These are phyloP conservation scores for Mycena pura DNA, from an alignment of 768 basidiomycete species.

Conservation along the genomic window DNA sequence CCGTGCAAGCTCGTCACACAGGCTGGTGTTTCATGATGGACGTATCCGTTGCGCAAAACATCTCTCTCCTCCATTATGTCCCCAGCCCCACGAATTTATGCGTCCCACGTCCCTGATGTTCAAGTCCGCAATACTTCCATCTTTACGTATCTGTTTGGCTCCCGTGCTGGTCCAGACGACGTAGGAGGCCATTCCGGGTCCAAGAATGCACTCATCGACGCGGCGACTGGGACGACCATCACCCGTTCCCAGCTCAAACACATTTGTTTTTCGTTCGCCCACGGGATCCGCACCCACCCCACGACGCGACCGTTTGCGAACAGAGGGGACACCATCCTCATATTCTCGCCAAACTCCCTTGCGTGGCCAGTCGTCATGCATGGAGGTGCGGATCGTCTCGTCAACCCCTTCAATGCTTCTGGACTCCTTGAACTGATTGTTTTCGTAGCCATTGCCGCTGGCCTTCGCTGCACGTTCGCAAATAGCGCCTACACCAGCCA, in stretches of 20 bases:
- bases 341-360: constrained; percentile 75
- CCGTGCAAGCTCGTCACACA: no score
- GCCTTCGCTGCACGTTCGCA: constrained; percentile 73
- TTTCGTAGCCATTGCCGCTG: constrained; percentile 60
- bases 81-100: constrained; percentile 56
- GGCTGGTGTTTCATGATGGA: no score
- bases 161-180: constrained; percentile 27
- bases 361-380: constrained; percentile 54
- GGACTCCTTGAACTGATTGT: no score
- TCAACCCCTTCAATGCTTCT: constrained; percentile 1
- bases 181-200: constrained; percentile 52
- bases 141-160: constrained; percentile 55
- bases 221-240: constrained; percentile 58
- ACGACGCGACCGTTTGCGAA: constrained; percentile 35
- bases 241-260: constrained; percentile 61
- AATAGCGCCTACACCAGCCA: constrained; percentile 71
- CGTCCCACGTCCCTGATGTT: constrained; percentile 47
- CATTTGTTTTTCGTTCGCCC: constrained; percentile 62
- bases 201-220: constrained; percentile 69
- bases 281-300: constrained; percentile 60
- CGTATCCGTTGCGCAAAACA: no score
- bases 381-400: constrained; percentile 42
- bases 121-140: constrained; percentile 50
- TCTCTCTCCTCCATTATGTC: constrained; percentile 20
- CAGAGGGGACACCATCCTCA: constrained; percentile 63